Conservation (phyloP, 768 basidiomycete species). For the Naganishia antarctica region DNA sequence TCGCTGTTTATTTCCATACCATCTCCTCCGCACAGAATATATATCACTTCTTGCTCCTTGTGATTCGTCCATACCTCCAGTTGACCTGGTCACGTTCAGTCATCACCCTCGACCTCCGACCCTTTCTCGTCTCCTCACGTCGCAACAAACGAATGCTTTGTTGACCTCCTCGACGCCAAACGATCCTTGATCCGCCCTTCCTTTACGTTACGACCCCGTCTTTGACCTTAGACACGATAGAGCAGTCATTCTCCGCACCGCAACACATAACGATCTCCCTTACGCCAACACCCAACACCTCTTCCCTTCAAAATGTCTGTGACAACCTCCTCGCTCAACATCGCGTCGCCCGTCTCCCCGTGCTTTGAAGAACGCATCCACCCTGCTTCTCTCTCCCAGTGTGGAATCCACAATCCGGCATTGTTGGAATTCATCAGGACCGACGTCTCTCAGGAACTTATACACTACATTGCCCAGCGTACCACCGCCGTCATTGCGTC, state of each 20-base stretch:
- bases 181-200: too few relatives aligned
- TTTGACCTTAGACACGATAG: slow-evolving; percentile 4
- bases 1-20: too few relatives aligned
- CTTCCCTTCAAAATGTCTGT: slow-evolving; percentile 25
- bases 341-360: slow-evolving; percentile 8
- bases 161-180: too few relatives aligned
- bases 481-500: slow-evolving; percentile 66
- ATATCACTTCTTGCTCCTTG: too few relatives aligned
- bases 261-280: too few relatives aligned
- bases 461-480: slow-evolving; percentile 73
- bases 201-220: too few relatives aligned
- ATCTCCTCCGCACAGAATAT: too few relatives aligned
- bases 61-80: too few relatives aligned
- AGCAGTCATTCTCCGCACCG: slow-evolving; percentile 1
- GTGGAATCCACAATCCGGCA: slow-evolving; percentile 66
- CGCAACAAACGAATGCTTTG: too few relatives aligned
- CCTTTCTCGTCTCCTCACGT: too few relatives aligned
- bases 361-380: slow-evolving; percentile 46
- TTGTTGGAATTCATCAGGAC: slow-evolving; percentile 72
- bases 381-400: slow-evolving; percentile 44
- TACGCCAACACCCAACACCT: neutral
- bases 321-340: neutral
- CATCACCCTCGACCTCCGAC: too few relatives aligned
- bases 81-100: too few relatives aligned
- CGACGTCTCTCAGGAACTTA: slow-evolving; percentile 77